Evolutionary conservation across 1,139 yeast genomes (phyloP).

Genomic region (Kluyveromyces sp.): DNA sequence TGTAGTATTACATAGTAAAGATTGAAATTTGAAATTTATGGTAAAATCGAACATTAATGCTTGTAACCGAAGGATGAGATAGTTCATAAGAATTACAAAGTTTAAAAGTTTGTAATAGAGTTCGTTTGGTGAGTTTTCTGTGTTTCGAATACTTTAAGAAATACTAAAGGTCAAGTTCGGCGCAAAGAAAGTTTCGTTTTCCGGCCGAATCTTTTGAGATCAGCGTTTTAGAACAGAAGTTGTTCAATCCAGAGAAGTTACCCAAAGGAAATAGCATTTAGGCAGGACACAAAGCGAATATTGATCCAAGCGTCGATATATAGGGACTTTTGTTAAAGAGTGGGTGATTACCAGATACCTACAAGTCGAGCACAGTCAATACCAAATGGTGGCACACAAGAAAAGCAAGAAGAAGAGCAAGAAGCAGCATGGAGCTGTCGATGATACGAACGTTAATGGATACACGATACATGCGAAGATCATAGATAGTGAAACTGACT

Average conservation of each 20-base stretch:
- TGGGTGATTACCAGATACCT: too few species aligned
- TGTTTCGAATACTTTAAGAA: too few species aligned
- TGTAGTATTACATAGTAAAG: background rate
- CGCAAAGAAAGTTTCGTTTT: background rate
- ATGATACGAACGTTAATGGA: slow-evolving; percentile 13
- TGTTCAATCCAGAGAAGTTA: background rate
- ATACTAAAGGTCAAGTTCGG: too few species aligned
- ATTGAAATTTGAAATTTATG: background rate
- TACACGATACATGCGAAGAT: slow-evolving; percentile 37
- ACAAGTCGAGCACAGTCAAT: too few species aligned
- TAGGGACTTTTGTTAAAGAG: too few species aligned
- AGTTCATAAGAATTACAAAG: background rate
- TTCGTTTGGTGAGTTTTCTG: too few species aligned
- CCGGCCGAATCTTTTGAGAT: background rate
- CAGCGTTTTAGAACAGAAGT: background rate
- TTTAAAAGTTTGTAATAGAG: background rate
- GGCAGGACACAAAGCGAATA: background rate
- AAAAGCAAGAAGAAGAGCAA: slow-evolving; percentile 16
- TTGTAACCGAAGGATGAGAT: background rate
- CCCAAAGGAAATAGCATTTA: background rate
- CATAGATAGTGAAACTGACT: slow-evolving; percentile 53
- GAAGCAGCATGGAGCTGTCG: slow-evolving; percentile 27
- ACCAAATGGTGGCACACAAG: slow-evolving; percentile 7
- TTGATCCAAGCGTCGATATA: too few species aligned
- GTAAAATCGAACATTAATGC: background rate